phyloP scores from a whole-genome alignment of 768 basidiomycete species.

The Tulasnella sp. region DNA sequence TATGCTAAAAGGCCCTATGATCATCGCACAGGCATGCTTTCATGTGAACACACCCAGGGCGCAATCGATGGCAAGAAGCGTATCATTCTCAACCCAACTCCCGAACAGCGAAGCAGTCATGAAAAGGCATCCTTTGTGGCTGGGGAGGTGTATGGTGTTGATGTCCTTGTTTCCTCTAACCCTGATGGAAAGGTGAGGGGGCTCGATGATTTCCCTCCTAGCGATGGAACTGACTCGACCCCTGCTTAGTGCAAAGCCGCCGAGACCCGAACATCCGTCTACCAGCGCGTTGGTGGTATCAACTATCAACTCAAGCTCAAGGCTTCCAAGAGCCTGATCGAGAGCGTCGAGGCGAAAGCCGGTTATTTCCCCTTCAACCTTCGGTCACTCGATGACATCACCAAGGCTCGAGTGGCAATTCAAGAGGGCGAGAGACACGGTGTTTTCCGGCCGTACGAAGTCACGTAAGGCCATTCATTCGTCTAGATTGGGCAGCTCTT shows the following conservation, averaged over 20 bases:
- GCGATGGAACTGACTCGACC: slow-evolving; percentile 11
- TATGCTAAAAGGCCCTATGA: neutral
- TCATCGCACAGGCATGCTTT: slow-evolving; percentile 70
- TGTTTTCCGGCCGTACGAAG: slow-evolving; percentile 91
- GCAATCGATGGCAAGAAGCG: slow-evolving; percentile 96
- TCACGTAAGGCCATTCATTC: slow-evolving; percentile 52
- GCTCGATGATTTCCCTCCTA: slow-evolving; percentile 10
- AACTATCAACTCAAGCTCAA: slow-evolving; percentile 98
- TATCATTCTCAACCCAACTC: slow-evolving; percentile 84
- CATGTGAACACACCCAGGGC: slow-evolving; percentile 91
- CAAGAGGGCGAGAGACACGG: slow-evolving; percentile 94
- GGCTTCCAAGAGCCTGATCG: slow-evolving; percentile 93
- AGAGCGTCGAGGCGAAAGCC: slow-evolving; percentile 96
- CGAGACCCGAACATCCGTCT: slow-evolving; percentile 87
- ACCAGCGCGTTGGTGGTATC: slow-evolving; percentile 78
- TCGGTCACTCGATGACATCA: slow-evolving; percentile 91
- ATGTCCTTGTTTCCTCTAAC: slow-evolving; percentile 80
- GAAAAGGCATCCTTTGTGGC: slow-evolving; percentile 85
- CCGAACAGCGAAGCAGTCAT: slow-evolving; percentile 78
- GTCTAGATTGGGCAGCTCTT: slow-evolving; percentile 38
- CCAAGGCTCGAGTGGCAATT: slow-evolving; percentile 89
- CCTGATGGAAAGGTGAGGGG: slow-evolving; percentile 81
- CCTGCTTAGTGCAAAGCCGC: slow-evolving; percentile 73
- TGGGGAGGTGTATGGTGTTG: slow-evolving; percentile 92
- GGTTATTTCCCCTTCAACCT: slow-evolving; percentile 98